Evolutionary conservation across 2,329 filamentous ascomycete species (phyloP), one percentile per base, ranked within the genome.

Genomic region (Capronia epimyces): DNA sequence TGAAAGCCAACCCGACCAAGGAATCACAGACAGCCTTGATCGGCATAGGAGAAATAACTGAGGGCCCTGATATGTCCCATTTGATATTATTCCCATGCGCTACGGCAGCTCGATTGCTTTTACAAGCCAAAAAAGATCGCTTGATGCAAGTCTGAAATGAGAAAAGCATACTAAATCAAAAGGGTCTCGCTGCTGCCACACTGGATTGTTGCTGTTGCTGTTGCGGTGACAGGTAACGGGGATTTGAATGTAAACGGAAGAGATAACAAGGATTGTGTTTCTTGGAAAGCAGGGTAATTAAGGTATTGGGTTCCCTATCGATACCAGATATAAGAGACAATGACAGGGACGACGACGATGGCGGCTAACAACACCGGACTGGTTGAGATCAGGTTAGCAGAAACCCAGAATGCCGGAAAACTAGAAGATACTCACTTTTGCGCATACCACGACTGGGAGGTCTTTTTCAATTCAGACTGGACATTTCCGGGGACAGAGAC

Each of bases 301-400:
- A 7, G 27, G 8, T 29, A 8, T 7, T 29, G 27, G 15, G 9
- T 12, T 10, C 24, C 29, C 31, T 50, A 57, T 22, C 55, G 51
- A 46, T 50, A 50, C 37, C 48, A 44, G 20, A 52, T 44, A 16
- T 37, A 47, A 21, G 52, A 52, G 16, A 55, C 39, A 40, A 52
- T 48, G 18, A 54, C 40, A 22, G 55, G 55, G 16, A 57, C 34
- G 13, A 32, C 51, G n/a, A 57, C 39, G 8, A 52, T 44, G 13
- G 49, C 55, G 13, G 43, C 42, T 16, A 55, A 37, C 46, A 55
- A 21, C 7, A 49, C 37, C 12, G 54, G 36, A 44, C 49, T 55
- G 18, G 37, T 43, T 15, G 20, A 12, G 12, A 20, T 22, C 15
- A 16, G 27, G 32, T 50, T 22, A 53, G 50, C 22, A 24, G 16